phyloP scores from a whole-genome alignment of 208 protist genomes.

The Trypanosoma conorhini region DNA sequence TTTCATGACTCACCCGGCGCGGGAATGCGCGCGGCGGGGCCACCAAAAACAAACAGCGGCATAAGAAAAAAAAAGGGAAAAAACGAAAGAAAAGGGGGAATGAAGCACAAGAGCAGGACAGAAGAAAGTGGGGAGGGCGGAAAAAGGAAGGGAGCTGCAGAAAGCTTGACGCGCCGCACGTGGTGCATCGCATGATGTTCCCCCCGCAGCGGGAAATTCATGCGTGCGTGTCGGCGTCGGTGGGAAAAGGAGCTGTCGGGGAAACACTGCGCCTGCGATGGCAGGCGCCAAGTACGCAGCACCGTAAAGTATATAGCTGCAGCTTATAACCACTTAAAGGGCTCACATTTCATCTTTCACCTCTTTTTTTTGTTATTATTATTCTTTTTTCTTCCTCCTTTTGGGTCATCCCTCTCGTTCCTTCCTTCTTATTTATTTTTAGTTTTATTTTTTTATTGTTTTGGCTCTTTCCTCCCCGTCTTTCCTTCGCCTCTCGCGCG shows the following conservation, averaged over 20 bases:
- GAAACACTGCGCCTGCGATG: background rate
- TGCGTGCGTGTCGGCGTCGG: background rate
- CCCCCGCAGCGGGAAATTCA: background rate
- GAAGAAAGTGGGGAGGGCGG: background rate
- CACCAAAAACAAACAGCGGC: background rate
- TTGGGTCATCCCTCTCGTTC: constrained; percentile 26
- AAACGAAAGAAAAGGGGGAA: too few species aligned
- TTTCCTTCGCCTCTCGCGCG: background rate
- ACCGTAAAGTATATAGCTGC: background rate
- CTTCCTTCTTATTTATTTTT: background rate
- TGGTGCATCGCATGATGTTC: background rate
- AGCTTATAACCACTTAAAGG: background rate
- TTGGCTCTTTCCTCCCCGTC: constrained; percentile 11
- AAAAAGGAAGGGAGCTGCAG: background rate
- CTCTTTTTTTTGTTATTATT: background rate
- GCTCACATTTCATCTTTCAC: background rate
- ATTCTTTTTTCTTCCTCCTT: constrained; percentile 6
- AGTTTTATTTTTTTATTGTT: background rate
- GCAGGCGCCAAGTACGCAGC: background rate
- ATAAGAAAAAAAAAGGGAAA: too few species aligned
- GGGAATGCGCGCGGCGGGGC: background rate
- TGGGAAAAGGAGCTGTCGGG: background rate
- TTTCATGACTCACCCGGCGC: background rate
- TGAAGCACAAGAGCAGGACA: background rate
- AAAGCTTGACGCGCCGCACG: background rate